phyloP scores from a whole-genome alignment of 371 early-diverging fungal species.

The Rhizopus stolonifer region DNA sequence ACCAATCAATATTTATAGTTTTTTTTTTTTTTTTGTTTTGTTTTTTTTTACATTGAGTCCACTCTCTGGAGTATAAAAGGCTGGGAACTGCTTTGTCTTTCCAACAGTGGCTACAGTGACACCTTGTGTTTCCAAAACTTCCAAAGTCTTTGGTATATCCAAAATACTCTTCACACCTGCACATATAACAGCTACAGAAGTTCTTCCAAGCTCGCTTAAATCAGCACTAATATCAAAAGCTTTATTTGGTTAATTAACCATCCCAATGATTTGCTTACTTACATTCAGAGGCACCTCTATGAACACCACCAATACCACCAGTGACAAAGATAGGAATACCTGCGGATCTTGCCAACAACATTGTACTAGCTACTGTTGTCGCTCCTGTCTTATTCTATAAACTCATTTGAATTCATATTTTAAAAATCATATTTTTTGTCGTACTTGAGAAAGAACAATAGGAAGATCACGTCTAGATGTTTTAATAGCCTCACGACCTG shows the following conservation, averaged over 20 bases:
- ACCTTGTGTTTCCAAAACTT: conserved; percentile 92
- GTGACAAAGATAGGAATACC: conserved; percentile 93
- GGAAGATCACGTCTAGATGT: conserved; percentile 86
- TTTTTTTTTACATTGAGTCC: conserved; percentile 55
- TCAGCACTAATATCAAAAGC: conserved; percentile 92
- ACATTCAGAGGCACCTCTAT: conserved; percentile 79
- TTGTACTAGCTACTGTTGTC: conserved; percentile 91
- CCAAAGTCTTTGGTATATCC: conserved; percentile 88
- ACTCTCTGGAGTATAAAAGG: conserved; percentile 83
- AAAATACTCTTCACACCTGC: conserved; percentile 93
- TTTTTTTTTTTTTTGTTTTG: too few relatives aligned
- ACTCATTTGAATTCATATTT: too few relatives aligned
- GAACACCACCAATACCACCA: conserved; percentile 97
- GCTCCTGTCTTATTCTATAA: conserved; percentile 70
- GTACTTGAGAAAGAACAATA: conserved; percentile 65
- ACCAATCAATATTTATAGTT: too few relatives aligned
- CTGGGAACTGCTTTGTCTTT: conserved; percentile 71
- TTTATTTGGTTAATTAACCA: too few relatives aligned
- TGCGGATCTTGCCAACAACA: conserved; percentile 79
- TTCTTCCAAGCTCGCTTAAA: conserved; percentile 86
- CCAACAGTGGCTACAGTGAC: conserved; percentile 86
- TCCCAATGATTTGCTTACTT: too few relatives aligned
- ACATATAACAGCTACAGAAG: conserved; percentile 92
- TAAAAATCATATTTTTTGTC: background rate
- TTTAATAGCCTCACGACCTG: conserved; percentile 67